Percentiles rank a stretch among this genome's conserved stretches.
phyloP scores from a whole-genome alignment of 805 yeast species.

The Huiozyma naganishii region DNA sequence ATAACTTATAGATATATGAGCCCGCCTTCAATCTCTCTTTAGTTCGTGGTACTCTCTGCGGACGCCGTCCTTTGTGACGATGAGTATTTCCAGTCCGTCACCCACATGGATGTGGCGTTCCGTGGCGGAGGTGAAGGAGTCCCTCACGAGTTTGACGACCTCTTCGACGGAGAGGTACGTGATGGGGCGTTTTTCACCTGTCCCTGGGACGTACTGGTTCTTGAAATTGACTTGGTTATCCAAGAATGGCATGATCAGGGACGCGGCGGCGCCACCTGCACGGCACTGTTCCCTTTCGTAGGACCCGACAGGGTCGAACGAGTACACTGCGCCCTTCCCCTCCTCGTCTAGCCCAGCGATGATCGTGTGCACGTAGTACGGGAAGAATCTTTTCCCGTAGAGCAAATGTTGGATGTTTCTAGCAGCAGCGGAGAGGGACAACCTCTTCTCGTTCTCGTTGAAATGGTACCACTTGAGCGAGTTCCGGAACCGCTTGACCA shows the following conservation, averaged over 20 bases:
- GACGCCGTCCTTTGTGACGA: slow-evolving; percentile 90
- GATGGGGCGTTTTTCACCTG: slow-evolving; percentile 57
- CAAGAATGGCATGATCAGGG: slow-evolving; percentile 91
- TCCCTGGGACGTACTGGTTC: slow-evolving; percentile 77
- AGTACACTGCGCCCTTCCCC: slow-evolving; percentile 90
- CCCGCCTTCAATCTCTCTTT: slow-evolving; percentile 57
- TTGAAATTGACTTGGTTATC: slow-evolving; percentile 96
- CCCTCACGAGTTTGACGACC: slow-evolving; percentile 78
- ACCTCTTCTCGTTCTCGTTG: slow-evolving; percentile 59
- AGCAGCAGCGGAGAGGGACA: slow-evolving; percentile 68
- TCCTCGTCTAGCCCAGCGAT: slow-evolving; percentile 80
- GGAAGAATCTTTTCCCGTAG: slow-evolving; percentile 91
- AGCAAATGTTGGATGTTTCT: slow-evolving; percentile 81
- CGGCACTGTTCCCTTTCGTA: slow-evolving; percentile 95
- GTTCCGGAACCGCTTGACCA: slow-evolving; percentile 59
- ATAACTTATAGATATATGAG: background rate
- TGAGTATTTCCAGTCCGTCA: slow-evolving; percentile 84
- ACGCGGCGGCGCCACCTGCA: slow-evolving; percentile 97
- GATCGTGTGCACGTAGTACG: slow-evolving; percentile 90
- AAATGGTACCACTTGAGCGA: slow-evolving; percentile 85
- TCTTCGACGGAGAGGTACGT: slow-evolving; percentile 69
- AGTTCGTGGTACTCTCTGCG: slow-evolving; percentile 73
- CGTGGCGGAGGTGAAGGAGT: slow-evolving; percentile 92
- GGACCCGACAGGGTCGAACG: slow-evolving; percentile 96
- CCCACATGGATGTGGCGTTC: slow-evolving; percentile 98